Evolutionary conservation across 208 protist species (phyloP), one percentile per base, ranked within the genome.

Genomic region (Spongospora subterranea): DNA sequence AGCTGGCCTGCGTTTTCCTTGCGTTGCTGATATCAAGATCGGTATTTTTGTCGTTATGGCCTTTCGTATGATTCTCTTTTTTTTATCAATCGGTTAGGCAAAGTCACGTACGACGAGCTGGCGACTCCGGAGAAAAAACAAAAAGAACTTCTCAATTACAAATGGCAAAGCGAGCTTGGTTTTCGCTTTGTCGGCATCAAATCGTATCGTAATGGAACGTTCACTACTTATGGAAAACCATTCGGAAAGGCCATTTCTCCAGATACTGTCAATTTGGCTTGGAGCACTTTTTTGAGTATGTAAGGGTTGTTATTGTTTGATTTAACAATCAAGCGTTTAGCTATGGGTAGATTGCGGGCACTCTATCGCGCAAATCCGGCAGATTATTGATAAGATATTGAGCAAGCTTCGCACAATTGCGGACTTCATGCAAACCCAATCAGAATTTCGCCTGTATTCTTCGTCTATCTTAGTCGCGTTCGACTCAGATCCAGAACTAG

Each of bases 11-110:
- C 6, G 71, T 17, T 82, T 43, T 17, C 71, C 71, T 6, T 82
- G 71, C 71, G 40, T 82, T 82, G 71, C 71, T 13, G 71, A 82
- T 82, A 82, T 82, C 6, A 82, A 82, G n/a, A 82, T 82, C 6
- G 71, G 71, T 82, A 39, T 35, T 35, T 17, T 20, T 35, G 17
- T 29, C 54, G 54, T 17, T 29, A 17, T 17, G 71, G 17, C n/a
- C 35, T 6, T 82, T 6, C 71, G 6, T 6, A 60, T 29, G 24
- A 6, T 24, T 82, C 17, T 82, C 6, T 82, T 6, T 35, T 20
- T 40, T 82, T 82, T 35, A 35, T 39, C 17, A 6, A 35, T 35
- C 17, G n/a, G 71, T 82, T 43, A 82, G 71, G 71, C 40, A 6
- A n/a, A 17, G 71, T 82, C 71, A 82, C 71, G 6, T 82, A 82